These are phyloP conservation scores for Rhizopus delemar DNA, from an alignment of 371 early-diverging fungal genomes.

Conservation along the genomic window DNA sequence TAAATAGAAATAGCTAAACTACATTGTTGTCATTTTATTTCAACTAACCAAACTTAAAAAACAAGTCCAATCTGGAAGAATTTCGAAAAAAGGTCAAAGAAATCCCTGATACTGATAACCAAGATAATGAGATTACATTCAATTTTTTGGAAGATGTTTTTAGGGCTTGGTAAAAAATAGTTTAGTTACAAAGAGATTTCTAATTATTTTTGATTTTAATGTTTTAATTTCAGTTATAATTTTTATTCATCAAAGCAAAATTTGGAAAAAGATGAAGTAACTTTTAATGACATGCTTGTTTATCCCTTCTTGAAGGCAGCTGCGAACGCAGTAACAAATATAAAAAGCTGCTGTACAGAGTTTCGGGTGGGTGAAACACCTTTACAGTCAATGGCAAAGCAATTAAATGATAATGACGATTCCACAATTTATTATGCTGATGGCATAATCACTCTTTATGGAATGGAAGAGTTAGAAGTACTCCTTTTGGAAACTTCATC, in stretches of 20 bases:
- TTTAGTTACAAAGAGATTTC: no score
- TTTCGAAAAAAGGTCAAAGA: no score
- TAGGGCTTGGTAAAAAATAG: no score
- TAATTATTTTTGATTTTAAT: no score
- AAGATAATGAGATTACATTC: no score
- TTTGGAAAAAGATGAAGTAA: constrained; percentile 6
- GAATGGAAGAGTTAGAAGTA: constrained; percentile 1
- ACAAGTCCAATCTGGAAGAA: no score
- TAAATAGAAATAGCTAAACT: constrained; percentile 56
- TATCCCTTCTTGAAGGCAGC: constrained; percentile 9
- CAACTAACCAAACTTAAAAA: no score
- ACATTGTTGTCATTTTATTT: no score
- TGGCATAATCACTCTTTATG: constrained; percentile 7
- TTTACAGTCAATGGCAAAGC: constrained; percentile 9
- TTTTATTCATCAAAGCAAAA: constrained; percentile 7
- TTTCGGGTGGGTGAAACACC: constrained; percentile 15
- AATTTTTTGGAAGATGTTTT: no score
- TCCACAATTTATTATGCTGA: constrained; percentile 1
- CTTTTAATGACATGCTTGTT: constrained; percentile 7
- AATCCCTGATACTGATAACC: no score
- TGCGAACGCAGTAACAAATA: no score
- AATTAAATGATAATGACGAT: constrained; percentile 9
- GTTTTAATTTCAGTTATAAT: constrained; percentile 1
- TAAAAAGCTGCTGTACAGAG: constrained; percentile 7
- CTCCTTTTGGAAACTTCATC: constrained; percentile 5